phyloP scores from a whole-genome alignment of 192 early-diverging fungal genomes.

The Globomyces pollinis-pini region DNA sequence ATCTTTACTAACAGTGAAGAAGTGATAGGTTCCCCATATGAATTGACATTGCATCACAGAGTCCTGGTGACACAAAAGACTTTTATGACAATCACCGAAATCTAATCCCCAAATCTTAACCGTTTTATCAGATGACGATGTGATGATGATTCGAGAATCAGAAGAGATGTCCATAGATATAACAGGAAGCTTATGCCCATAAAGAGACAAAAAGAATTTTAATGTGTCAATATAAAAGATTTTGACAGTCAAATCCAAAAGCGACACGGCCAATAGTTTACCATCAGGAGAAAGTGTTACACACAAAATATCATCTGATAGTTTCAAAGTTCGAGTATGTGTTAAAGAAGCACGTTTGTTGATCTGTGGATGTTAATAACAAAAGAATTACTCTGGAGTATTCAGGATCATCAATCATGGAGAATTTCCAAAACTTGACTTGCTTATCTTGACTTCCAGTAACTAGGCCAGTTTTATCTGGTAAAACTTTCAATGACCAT shows the following conservation, averaged over 20 bases:
- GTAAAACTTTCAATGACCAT: constrained; percentile 78
- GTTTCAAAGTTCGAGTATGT: constrained; percentile 84
- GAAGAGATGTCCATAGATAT: constrained; percentile 98
- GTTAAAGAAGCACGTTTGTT: constrained; percentile 63
- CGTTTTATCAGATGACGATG: constrained; percentile 94
- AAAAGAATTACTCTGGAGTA: constrained; percentile 19
- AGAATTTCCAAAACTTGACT: constrained; percentile 98
- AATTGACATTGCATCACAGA: constrained; percentile 80
- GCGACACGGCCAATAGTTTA: constrained; percentile 79
- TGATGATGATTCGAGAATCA: constrained; percentile 83
- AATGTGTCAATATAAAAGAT: constrained; percentile 94
- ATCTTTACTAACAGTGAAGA: constrained; percentile 90
- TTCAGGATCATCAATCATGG: constrained; percentile 52
- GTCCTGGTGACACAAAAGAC: constrained; percentile 89
- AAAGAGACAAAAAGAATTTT: constrained; percentile 94
- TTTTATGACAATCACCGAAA: constrained; percentile 98
- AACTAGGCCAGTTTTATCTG: constrained; percentile 79
- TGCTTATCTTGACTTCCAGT: constrained; percentile 91
- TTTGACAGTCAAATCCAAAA: constrained; percentile 93
- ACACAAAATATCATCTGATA: constrained; percentile 89
- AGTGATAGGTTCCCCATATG: constrained; percentile 92
- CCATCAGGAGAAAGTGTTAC: constrained; percentile 79
- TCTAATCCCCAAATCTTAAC: constrained; percentile 98
- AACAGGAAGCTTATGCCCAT: constrained; percentile 97
- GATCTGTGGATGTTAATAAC: too few species aligned